Evolutionary conservation across 805 yeast species (phyloP), one percentile per base, ranked within the genome.

Genomic region (Schwanniomyces pseudopolymorphus): DNA sequence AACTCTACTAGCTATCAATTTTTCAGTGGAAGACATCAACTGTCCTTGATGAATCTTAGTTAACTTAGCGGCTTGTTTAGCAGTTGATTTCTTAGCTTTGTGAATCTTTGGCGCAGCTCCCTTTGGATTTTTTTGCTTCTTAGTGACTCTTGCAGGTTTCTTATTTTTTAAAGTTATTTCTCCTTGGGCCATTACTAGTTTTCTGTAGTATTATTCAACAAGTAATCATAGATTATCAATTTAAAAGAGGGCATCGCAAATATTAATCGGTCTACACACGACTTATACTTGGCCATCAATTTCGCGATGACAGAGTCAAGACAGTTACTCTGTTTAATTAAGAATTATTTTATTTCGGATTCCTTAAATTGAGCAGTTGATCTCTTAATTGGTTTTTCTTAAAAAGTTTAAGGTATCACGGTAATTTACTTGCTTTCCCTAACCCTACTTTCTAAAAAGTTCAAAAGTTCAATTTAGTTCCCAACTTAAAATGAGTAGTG

Each of bases 1-100:
- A 6, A 92, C 97, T 63, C 92, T 79, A 46, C 95, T 77, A 1
- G 97, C 84, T 55, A 92, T 81, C 47, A 89, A 75, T 69, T 82
- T 89, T 68, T 92, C 99, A 3, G 98, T 92, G 36, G 80, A 74
- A 3, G 80, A 60, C 41, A 68, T 74, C 62, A 72, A 80, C 55
- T 74, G 79, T 3, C 80, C 77, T 33, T 74, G 64, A 59, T 81
- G 87, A 35, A 76, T 72, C 63, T 83, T 85, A 42, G 77, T 71
- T 47, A 86, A 69, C 55, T 81, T 81, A 47, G 77, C 74, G 51
- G 83, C 70, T 43, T 61, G 58, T 40, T 60, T 61, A 5, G 70
- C 63, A 48, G 76, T 78, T 33, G 76, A 70, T 60, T 83, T 87
- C 63, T 81, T 84, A 3, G 96, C 83, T 51, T 84, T 86, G 56